Percentiles rank a stretch among this genome's conserved stretches.
These are phyloP conservation scores for Sonneratia alba DNA, from an alignment of 345 rosid species.

Conservation along the genomic window DNA sequence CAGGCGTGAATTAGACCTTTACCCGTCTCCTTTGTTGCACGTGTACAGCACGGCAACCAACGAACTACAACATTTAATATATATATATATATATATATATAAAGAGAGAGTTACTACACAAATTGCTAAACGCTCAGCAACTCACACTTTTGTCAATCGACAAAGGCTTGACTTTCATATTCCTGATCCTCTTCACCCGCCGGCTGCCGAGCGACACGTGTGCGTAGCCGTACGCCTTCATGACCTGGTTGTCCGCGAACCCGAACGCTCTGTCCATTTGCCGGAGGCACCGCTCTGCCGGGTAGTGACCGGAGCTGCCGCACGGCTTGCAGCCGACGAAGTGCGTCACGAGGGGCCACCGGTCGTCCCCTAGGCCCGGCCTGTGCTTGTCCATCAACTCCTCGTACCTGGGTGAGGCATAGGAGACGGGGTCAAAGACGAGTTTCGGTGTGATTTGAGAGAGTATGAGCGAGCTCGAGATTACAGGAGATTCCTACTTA, in stretches of 20 bases:
- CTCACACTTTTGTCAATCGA: neutral
- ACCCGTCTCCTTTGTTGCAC: no score
- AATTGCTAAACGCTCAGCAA: neutral
- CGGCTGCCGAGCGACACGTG: conserved; percentile 28
- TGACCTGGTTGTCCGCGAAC: conserved; percentile 47
- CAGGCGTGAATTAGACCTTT: no score
- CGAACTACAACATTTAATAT: no score
- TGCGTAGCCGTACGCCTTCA: conserved; percentile 44
- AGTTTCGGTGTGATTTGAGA: neutral
- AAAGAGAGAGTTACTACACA: no score
- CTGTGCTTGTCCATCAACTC: conserved; percentile 52
- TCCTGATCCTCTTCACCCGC: conserved; percentile 29
- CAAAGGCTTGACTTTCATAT: neutral
- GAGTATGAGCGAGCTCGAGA: neutral
- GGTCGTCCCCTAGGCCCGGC: conserved; percentile 48
- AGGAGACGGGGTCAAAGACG: neutral
- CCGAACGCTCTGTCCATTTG: conserved; percentile 59
- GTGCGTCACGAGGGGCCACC: conserved; percentile 61
- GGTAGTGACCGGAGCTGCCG: conserved; percentile 52
- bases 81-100: no score
- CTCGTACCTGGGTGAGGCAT: conserved; percentile 21
- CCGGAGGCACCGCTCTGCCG: conserved; percentile 49
- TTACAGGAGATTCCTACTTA: neutral
- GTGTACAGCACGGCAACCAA: no score
- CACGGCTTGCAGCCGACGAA: conserved; percentile 64